Conservation (phyloP, 768 basidiomycete genomes). For the Mycena filopes region DNA sequence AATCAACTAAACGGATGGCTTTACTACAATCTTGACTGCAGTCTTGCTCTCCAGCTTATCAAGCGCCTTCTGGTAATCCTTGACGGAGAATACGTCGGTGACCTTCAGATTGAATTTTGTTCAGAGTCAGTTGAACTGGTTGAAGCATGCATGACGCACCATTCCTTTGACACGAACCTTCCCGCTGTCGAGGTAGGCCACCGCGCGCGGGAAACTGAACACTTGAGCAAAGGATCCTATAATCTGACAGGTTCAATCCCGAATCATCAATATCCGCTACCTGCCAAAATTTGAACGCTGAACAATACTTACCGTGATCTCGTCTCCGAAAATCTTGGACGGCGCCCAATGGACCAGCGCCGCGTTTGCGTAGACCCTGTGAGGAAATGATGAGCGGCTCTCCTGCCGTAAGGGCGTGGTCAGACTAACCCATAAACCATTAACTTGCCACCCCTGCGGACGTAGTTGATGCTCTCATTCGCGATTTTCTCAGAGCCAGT, state of each 20-base stretch:
- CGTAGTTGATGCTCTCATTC: slow-evolving; percentile 79
- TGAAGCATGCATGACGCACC: slow-evolving; percentile 34
- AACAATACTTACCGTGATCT: slow-evolving; percentile 62
- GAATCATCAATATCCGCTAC: neutral
- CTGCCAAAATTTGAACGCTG: neutral
- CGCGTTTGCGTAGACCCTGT: slow-evolving; percentile 74
- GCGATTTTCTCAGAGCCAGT: slow-evolving; percentile 77
- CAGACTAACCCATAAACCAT: slow-evolving; percentile 67
- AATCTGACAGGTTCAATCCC: slow-evolving; percentile 58
- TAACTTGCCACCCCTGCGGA: slow-evolving; percentile 74
- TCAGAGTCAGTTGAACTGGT: slow-evolving; percentile 1
- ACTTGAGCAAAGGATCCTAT: slow-evolving; percentile 93
- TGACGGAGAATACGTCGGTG: slow-evolving; percentile 66
- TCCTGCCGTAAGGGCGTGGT: no score
- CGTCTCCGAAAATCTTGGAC: slow-evolving; percentile 79
- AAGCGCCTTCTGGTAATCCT: slow-evolving; percentile 71
- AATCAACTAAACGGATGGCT: slow-evolving; percentile 40
- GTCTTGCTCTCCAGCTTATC: slow-evolving; percentile 72
- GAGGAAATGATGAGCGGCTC: no score
- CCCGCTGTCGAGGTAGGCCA: slow-evolving; percentile 88
- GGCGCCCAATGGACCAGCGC: slow-evolving; percentile 79
- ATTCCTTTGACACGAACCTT: slow-evolving; percentile 79
- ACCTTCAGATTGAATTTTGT: slow-evolving; percentile 54
- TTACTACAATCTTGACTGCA: slow-evolving; percentile 64
- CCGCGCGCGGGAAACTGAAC: slow-evolving; percentile 90